A percentile compares a stretch with the other conserved stretches of the same genome.
These are phyloP conservation scores for Phytophthora colocasiae DNA, from an alignment of 352 stramenopile species.

Conservation along the genomic window DNA sequence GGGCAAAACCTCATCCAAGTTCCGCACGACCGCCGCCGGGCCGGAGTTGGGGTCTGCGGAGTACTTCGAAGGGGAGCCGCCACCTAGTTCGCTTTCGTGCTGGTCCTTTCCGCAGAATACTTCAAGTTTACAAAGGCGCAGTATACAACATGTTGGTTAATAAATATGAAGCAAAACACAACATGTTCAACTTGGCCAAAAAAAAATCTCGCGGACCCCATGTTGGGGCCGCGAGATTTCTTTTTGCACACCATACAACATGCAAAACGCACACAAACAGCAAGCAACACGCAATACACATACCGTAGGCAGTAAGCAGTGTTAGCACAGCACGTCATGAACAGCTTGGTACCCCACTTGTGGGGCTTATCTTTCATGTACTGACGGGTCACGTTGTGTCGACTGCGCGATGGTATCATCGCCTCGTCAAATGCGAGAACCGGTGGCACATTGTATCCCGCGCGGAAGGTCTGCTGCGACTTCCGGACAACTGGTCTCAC, in stretches of 20 bases:
- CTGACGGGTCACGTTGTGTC: slow-evolving; percentile 14
- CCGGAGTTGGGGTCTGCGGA: slow-evolving; percentile 26
- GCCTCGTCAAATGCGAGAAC: slow-evolving; percentile 24
- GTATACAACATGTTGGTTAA: neutral
- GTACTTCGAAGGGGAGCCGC: neutral
- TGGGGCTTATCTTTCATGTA: no score
- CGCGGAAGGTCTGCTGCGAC: neutral
- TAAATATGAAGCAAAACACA: slow-evolving; percentile 4
- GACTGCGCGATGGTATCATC: slow-evolving; percentile 11
- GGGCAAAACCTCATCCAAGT: slow-evolving; percentile 7
- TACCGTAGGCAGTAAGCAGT: slow-evolving; percentile 19
- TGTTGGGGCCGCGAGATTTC: neutral
- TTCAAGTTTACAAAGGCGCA: slow-evolving; percentile 15
- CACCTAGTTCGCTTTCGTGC: slow-evolving; percentile 1
- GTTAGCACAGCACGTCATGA: slow-evolving; percentile 22
- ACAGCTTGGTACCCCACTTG: slow-evolving; percentile 9
- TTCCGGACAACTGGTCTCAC: slow-evolving; percentile 9
- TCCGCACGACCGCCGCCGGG: slow-evolving; percentile 14
- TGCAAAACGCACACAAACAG: no score
- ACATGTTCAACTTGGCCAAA: slow-evolving; percentile 23
- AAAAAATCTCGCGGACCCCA: slow-evolving; percentile 10
- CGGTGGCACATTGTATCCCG: slow-evolving; percentile 6
- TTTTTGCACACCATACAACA: neutral
- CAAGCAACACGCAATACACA: no score
- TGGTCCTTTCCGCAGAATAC: slow-evolving; percentile 20